These are phyloP conservation scores for Porphyrellus cyaneotinctus DNA, from an alignment of 768 basidiomycete species.

Conservation along the genomic window DNA sequence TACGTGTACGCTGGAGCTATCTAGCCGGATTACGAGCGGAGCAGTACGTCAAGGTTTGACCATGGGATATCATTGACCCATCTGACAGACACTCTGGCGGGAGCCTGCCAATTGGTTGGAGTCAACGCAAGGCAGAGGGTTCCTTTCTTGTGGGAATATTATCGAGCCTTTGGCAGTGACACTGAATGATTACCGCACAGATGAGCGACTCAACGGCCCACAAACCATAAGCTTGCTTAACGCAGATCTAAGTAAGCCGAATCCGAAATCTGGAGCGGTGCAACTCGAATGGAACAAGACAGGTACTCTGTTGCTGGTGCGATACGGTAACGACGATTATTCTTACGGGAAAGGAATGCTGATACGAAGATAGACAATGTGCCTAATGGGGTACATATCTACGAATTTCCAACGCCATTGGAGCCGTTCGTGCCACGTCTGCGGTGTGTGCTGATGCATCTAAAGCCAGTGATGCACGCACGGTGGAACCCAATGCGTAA, in stretches of 20 bases:
- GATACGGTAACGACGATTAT: slow-evolving; percentile 53
- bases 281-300: slow-evolving; percentile 82
- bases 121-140: slow-evolving; percentile 78
- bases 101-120: slow-evolving; percentile 86
- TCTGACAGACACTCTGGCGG: slow-evolving; percentile 69
- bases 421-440: slow-evolving; percentile 58
- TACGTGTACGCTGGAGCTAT: slow-evolving; percentile 58
- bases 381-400: slow-evolving; percentile 64
- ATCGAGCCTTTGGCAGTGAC: background rate
- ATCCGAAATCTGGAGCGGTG: slow-evolving; percentile 61
- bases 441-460: slow-evolving; percentile 64
- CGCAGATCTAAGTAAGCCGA: slow-evolving; percentile 56
- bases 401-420: slow-evolving; percentile 61
- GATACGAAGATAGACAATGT: slow-evolving; percentile 45
- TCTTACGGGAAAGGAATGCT: background rate
- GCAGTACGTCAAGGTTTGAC: slow-evolving; percentile 44
- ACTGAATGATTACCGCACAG: slow-evolving; percentile 33
- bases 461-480: slow-evolving; percentile 57
- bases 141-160: slow-evolving; percentile 67
- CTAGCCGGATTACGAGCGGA: slow-evolving; percentile 50
- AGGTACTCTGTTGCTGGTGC: slow-evolving; percentile 67
- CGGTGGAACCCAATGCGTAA: slow-evolving; percentile 85
- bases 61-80: background rate
- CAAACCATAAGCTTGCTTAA: slow-evolving; percentile 48
- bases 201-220: slow-evolving; percentile 59